Percentiles rank a stretch among this genome's conserved stretches.
phyloP scores from a whole-genome alignment of 1,284 basidiomycete genomes.

The Veloboletus limbatus region DNA sequence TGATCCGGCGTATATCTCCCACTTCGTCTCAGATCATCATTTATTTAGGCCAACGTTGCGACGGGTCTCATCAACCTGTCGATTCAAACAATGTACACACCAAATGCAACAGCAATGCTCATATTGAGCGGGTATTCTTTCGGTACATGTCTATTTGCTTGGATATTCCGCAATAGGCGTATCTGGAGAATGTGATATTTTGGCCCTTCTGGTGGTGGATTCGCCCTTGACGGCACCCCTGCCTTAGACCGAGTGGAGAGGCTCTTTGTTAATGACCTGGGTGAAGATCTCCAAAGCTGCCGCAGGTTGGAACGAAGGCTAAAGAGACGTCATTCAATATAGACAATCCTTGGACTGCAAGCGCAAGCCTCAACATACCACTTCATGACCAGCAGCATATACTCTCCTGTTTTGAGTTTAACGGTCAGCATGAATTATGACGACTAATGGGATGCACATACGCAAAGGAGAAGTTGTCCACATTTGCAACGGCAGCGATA shows the following conservation, averaged over 20 bases:
- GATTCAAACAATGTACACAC: slow-evolving; percentile 80
- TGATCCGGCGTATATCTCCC: slow-evolving; percentile 33
- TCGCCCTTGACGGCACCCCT: too few species aligned
- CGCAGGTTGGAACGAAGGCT: slow-evolving; percentile 60
- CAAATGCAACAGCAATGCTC: slow-evolving; percentile 54
- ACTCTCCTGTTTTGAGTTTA: slow-evolving; percentile 40
- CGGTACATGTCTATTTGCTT: slow-evolving; percentile 58
- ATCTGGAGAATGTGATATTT: slow-evolving; percentile 21
- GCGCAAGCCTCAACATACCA: slow-evolving; percentile 40
- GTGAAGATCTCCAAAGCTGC: slow-evolving; percentile 55
- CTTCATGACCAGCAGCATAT: slow-evolving; percentile 55
- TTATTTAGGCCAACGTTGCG: slow-evolving; percentile 77
- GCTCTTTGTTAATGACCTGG: slow-evolving; percentile 50
- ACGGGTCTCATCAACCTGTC: slow-evolving; percentile 87
- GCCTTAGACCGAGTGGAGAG: slow-evolving; percentile 53
- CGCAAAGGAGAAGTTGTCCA: slow-evolving; percentile 66
- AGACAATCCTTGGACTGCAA: not conserved
- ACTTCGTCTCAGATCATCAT: slow-evolving; percentile 1
- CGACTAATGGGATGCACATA: slow-evolving; percentile 29
- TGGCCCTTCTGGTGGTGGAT: too few species aligned
- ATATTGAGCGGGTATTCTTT: slow-evolving; percentile 68
- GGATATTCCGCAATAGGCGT: slow-evolving; percentile 38
- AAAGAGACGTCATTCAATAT: slow-evolving; percentile 8
- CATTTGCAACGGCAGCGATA: slow-evolving; percentile 57
- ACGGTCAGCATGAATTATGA: not conserved